Conservation (phyloP, 2,329 filamentous ascomycete genomes). For the Pseudogymnoascus sp. region DNA sequence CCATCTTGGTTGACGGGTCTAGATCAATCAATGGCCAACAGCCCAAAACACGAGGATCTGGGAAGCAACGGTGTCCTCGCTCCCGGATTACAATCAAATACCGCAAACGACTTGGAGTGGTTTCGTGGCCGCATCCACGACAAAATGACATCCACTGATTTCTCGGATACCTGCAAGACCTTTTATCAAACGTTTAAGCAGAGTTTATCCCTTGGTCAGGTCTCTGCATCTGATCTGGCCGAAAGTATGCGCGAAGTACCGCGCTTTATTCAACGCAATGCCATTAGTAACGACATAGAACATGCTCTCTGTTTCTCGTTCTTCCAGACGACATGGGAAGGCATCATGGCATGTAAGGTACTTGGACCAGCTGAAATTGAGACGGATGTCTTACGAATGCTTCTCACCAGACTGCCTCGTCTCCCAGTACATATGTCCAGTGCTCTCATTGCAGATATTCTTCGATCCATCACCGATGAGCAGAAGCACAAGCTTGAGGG, state of each 20-base stretch:
- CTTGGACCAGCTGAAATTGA: conserved; percentile 16
- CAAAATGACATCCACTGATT: neutral
- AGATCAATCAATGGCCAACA: neutral
- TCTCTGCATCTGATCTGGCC: conserved; percentile 14
- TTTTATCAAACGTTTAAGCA: conserved; percentile 20
- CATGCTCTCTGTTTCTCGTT: conserved; percentile 14
- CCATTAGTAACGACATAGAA: neutral
- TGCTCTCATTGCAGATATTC: conserved; percentile 14
- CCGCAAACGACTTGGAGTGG: neutral
- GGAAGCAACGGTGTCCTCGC: neutral
- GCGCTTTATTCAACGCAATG: conserved; percentile 4
- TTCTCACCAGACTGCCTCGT: conserved; percentile 15
- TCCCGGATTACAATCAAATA: neutral
- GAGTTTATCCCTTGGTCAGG: conserved; percentile 18
- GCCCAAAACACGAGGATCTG: neutral
- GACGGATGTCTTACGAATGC: conserved; percentile 10
- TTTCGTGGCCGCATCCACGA: neutral
- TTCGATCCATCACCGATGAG: conserved; percentile 14
- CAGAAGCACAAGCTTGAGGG: conserved; percentile 15
- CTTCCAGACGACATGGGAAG: conserved; percentile 21
- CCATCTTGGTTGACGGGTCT: conserved; percentile 18
- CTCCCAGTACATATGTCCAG: conserved; percentile 15
- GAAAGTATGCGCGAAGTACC: conserved; percentile 11
- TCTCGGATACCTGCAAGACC: conserved; percentile 11
- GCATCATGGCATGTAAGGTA: conserved; percentile 19